A percentile compares a stretch with the other conserved stretches of the same genome.
Conservation (phyloP, 352 stramenopile species). For the Phytophthora melonis region DNA sequence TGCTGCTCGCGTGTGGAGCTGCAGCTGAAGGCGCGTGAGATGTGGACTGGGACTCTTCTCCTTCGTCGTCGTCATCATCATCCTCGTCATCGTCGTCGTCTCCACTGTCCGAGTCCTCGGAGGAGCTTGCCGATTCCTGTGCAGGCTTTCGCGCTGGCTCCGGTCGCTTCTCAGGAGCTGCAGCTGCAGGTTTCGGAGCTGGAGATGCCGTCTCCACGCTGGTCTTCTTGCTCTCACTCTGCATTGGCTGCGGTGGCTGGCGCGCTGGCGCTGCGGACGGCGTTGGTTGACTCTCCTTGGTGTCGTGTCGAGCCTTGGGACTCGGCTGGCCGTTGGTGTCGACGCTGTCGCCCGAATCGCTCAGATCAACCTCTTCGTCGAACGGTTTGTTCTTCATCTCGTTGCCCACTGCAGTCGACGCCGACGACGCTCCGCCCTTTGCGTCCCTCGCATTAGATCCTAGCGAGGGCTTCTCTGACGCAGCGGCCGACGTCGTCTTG, state of each 20-base stretch:
- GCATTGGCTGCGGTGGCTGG: conserved; percentile 14
- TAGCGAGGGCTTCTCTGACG: conserved; percentile 24
- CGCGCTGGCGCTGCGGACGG: conserved; percentile 11
- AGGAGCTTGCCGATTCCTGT: conserved; percentile 77
- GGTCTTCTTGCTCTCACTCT: conserved; percentile 25
- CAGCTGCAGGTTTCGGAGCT: conserved; percentile 37
- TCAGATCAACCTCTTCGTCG: conserved; percentile 89
- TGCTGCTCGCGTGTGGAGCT: conserved; percentile 5
- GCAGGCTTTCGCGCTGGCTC: conserved; percentile 57
- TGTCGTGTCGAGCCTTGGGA: conserved; percentile 43
- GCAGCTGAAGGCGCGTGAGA: conserved; percentile 26
- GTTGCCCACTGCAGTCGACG: conserved; percentile 16
- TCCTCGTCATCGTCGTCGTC: conserved; percentile 78
- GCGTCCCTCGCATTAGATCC: conserved; percentile 1
- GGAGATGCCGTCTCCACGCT: conserved; percentile 10
- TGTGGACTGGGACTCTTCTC: conserved; percentile 43
- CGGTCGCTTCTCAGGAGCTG: conserved; percentile 39
- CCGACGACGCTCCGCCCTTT: conserved; percentile 8
- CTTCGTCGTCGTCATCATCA: conserved; percentile 70
- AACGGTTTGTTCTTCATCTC: conserved; percentile 90
- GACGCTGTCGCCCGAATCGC: conserved; percentile 86
- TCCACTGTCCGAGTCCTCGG: conserved; percentile 69
- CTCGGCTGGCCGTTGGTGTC: conserved; percentile 83
- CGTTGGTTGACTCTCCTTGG: conserved; percentile 26
- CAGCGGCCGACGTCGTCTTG: conserved; percentile 34